A percentile compares a stretch with the other conserved stretches of the same genome.
These are phyloP conservation scores for Raddia guianensis DNA, from an alignment of 176 grass and related monocot genomes.

Conservation along the genomic window DNA sequence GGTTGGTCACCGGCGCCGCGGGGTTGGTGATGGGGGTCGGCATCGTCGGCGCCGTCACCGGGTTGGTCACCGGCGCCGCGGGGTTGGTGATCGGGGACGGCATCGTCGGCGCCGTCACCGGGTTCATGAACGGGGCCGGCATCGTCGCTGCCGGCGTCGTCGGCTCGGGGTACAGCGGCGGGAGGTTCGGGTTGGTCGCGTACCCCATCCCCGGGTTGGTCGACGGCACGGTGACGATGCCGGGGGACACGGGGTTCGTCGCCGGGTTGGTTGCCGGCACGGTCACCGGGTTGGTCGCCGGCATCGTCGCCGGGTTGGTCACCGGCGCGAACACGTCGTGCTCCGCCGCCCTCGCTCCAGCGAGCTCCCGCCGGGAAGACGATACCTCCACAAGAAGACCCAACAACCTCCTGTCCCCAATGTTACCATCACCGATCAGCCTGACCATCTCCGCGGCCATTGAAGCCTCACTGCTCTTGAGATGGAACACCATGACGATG, in stretches of 20 bases:
- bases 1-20: constrained; percentile 72
- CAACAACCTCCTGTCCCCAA: constrained; percentile 32
- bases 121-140: constrained; percentile 49
- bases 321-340: constrained; percentile 59
- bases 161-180: constrained; percentile 56
- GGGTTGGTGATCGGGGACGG: constrained; percentile 45
- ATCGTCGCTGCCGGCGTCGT: constrained; percentile 17
- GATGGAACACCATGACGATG: constrained; percentile 41
- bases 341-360: constrained; percentile 30
- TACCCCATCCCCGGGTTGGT: constrained; percentile 49
- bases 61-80: constrained; percentile 58
- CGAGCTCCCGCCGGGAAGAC: constrained; percentile 12
- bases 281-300: constrained; percentile 54
- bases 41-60: too few species aligned
- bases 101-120: constrained; percentile 47
- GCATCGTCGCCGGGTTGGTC: constrained; percentile 54
- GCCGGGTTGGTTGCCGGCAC: constrained; percentile 65
- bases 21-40: constrained; percentile 62
- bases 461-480: constrained; percentile 31
- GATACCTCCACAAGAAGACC: constrained; percentile 34
- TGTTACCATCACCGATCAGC: constrained; percentile 17
- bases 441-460: constrained; percentile 34
- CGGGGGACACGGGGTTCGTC: constrained; percentile 44
- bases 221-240: constrained; percentile 56
- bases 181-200: constrained; percentile 42